A percentile compares a stretch with the other conserved stretches of the same genome.
Conservation (phyloP, 257 asterid species). For the Ajuga chamaepitys region DNA sequence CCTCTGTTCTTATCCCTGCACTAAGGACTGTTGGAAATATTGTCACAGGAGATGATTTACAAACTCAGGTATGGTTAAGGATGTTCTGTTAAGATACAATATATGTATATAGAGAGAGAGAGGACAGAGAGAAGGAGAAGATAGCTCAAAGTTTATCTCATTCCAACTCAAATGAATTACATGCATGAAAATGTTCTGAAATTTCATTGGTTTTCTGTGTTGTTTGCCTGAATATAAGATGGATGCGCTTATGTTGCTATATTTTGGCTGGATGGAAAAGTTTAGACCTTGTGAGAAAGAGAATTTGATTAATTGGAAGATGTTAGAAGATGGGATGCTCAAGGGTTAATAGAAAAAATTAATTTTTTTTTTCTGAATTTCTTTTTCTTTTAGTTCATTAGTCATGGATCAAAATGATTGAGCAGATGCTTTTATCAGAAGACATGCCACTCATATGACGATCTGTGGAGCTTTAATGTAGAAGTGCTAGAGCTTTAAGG, state of each 20-base stretch:
- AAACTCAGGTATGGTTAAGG: conserved; percentile 60
- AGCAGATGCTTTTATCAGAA: neutral
- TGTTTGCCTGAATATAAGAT: neutral
- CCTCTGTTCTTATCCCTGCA: conserved; percentile 86
- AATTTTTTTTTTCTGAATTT: no score
- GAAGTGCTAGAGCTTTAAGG: no score
- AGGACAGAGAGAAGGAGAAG: no score
- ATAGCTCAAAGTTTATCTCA: no score
- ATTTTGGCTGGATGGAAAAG: neutral
- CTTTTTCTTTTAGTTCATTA: neutral
- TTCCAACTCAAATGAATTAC: no score
- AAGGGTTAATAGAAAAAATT: no score
- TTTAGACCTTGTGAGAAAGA: neutral
- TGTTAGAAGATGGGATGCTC: no score
- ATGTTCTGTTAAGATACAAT: neutral
- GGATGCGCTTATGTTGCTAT: neutral
- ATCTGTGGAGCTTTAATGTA: neutral
- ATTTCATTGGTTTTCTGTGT: neutral
- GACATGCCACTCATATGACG: neutral
- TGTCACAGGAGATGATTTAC: conserved; percentile 91
- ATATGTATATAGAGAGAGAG: no score
- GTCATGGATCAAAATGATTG: neutral
- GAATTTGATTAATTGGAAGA: neutral
- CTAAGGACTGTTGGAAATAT: conserved; percentile 87
- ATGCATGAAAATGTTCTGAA: no score